A percentile compares a stretch with the other conserved stretches of the same genome.
Conservation (phyloP, 2,329 filamentous ascomycete species). For the Aspergillus costaricaensis region DNA sequence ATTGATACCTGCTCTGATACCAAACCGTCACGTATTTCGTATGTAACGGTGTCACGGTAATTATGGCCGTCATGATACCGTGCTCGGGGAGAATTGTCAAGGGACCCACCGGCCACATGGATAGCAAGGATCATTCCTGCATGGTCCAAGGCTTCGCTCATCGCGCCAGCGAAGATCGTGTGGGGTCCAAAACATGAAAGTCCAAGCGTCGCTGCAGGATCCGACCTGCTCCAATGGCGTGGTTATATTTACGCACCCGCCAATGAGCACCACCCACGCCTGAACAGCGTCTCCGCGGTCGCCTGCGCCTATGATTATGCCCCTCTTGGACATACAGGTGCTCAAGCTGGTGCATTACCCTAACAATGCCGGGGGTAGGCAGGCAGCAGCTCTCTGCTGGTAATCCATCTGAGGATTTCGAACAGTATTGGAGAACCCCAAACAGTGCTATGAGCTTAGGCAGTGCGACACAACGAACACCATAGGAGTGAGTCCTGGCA, state of each 20-base stretch:
- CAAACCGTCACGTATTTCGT: not conserved
- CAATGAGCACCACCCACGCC: not conserved
- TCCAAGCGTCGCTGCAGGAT: not conserved
- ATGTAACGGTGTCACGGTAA: not conserved
- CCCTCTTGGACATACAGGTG: not conserved
- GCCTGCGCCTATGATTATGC: not conserved
- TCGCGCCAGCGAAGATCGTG: not conserved
- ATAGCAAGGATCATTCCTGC: not conserved
- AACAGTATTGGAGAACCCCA: not conserved
- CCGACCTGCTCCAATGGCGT: not conserved
- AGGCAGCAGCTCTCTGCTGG: not conserved
- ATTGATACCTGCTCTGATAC: not conserved
- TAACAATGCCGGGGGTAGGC: not conserved
- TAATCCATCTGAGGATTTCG: not conserved
- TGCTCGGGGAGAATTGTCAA: not conserved
- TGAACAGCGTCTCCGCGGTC: not conserved
- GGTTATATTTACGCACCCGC: not conserved
- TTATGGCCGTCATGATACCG: no score
- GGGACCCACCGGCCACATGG: not conserved
- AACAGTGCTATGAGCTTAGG: not conserved
- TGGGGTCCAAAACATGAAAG: not conserved
- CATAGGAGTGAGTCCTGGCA: not conserved
- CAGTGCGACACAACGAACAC: not conserved
- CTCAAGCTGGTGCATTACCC: not conserved
- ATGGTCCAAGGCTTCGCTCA: not conserved